Conservation (phyloP, 2,329 filamentous ascomycete species). For the Cryphonectria parasitica region DNA sequence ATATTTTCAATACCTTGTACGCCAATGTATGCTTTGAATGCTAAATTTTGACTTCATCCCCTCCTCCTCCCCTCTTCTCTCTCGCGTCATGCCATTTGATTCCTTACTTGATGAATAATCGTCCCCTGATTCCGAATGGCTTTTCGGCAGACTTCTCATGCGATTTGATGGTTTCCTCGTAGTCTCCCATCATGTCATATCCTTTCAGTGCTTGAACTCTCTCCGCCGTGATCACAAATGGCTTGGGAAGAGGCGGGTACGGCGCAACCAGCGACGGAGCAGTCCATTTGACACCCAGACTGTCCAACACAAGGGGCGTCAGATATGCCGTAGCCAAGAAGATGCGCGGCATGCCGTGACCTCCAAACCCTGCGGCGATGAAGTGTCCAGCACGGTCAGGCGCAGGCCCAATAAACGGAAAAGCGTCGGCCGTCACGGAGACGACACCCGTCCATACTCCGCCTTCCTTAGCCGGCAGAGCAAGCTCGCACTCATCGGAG, state of each 20-base stretch:
- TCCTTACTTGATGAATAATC: slow-evolving; percentile 4
- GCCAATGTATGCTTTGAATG: not conserved
- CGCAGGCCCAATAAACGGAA: slow-evolving; percentile 36
- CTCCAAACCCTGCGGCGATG: slow-evolving; percentile 35
- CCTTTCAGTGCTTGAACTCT: slow-evolving; percentile 33
- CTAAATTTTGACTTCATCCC: too few relatives aligned
- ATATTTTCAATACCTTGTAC: not conserved
- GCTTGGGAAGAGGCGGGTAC: slow-evolving; percentile 36
- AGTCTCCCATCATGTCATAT: slow-evolving; percentile 22
- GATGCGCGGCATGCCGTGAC: slow-evolving; percentile 40
- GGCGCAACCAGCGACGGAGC: slow-evolving; percentile 31
- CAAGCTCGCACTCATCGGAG: slow-evolving; percentile 31
- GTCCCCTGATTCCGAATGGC: slow-evolving; percentile 29
- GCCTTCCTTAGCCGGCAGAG: slow-evolving; percentile 31
- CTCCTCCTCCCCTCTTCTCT: not conserved
- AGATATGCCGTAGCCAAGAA: slow-evolving; percentile 37
- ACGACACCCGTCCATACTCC: slow-evolving; percentile 38
- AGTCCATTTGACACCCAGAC: slow-evolving; percentile 31
- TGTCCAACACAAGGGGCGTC: slow-evolving; percentile 33
- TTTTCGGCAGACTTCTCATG: slow-evolving; percentile 31
- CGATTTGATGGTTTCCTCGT: slow-evolving; percentile 14
- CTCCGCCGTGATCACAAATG: slow-evolving; percentile 36
- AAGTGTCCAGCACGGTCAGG: slow-evolving; percentile 34
- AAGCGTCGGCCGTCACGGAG: slow-evolving; percentile 28
- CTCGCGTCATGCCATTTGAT: too few relatives aligned